phyloP scores from a whole-genome alignment of 73 alveolate genomes.

The Paramecium caudatum region DNA sequence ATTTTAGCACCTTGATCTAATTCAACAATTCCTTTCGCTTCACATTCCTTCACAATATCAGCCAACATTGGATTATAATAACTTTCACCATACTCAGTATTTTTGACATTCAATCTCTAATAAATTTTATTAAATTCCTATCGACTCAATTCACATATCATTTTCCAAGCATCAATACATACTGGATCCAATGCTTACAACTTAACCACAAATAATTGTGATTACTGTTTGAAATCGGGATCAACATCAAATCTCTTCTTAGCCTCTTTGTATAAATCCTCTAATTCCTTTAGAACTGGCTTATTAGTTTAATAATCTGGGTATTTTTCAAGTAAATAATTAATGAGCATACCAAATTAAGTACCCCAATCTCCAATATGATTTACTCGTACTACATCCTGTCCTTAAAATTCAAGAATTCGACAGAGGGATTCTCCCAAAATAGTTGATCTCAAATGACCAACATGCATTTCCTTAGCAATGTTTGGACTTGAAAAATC shows the following conservation, averaged over 20 bases:
- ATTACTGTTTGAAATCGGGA: conserved; percentile 93
- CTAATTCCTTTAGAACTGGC: conserved; percentile 93
- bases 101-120: conserved; percentile 89
- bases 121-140: conserved; percentile 92
- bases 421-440: conserved; percentile 99
- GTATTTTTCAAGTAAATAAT: conserved; percentile 90
- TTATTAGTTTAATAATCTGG: conserved; percentile 94
- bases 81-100: conserved; percentile 97
- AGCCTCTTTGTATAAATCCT: conserved; percentile 96
- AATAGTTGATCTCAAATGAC: conserved; percentile 99
- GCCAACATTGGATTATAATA: conserved; percentile 95
- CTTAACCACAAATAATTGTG: conserved; percentile 95
- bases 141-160: conserved; percentile 96
- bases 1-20: conserved; percentile 95
- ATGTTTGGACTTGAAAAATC: conserved; percentile 99
- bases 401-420: conserved; percentile 97
- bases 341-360: conserved; percentile 99
- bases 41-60: conserved; percentile 92
- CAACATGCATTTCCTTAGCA: conserved; percentile 99
- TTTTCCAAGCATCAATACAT: conserved; percentile 96
- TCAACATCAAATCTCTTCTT: conserved; percentile 96
- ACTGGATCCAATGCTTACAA: conserved; percentile 96
- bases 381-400: conserved; percentile 95
- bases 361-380: conserved; percentile 99
- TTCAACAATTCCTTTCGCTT: conserved; percentile 83